phyloP scores from a whole-genome alignment of 2,329 filamentous ascomycete genomes.

The Leptographium flavum region DNA sequence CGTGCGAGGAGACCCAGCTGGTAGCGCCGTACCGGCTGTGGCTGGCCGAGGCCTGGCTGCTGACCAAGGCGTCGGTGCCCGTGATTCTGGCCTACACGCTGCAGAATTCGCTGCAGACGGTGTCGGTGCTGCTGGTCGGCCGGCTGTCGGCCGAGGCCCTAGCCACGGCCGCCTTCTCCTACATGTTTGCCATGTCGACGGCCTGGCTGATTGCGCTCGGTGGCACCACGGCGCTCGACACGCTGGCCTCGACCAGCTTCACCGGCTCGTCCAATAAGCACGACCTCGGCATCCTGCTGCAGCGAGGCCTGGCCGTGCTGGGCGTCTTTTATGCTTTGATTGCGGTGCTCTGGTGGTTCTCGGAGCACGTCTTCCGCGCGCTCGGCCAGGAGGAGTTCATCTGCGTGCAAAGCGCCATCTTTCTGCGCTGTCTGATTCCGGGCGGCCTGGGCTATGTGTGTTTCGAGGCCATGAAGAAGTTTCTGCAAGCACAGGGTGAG shows the following conservation, averaged over 20 bases:
- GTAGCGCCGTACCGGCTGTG: slow-evolving; percentile 17
- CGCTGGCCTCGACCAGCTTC: slow-evolving; percentile 67
- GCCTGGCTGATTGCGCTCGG: slow-evolving; percentile 79
- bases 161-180: slow-evolving; percentile 71
- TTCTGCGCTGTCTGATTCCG: slow-evolving; percentile 60
- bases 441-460: slow-evolving; percentile 78
- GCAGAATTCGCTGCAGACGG: slow-evolving; percentile 73
- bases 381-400: slow-evolving; percentile 70
- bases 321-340: slow-evolving; percentile 59
- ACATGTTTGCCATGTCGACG: slow-evolving; percentile 88
- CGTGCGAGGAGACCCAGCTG: slow-evolving; percentile 4
- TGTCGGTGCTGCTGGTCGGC: slow-evolving; percentile 70
- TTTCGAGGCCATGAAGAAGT: slow-evolving; percentile 79
- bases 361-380: slow-evolving; percentile 57
- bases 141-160: slow-evolving; percentile 66
- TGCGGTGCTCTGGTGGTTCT: slow-evolving; percentile 58
- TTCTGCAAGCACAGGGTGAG: slow-evolving; percentile 75
- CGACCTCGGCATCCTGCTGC: slow-evolving; percentile 64
- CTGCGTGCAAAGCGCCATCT: slow-evolving; percentile 56
- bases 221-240: slow-evolving; percentile 76
- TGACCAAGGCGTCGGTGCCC: slow-evolving; percentile 56
- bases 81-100: slow-evolving; percentile 76
- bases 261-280: slow-evolving; percentile 68
- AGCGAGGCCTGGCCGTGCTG: slow-evolving; percentile 61
- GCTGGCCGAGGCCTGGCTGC: slow-evolving; percentile 48